Conservation (phyloP, 1,139 yeast genomes). For the Casaregolazyma lundiana region DNA sequence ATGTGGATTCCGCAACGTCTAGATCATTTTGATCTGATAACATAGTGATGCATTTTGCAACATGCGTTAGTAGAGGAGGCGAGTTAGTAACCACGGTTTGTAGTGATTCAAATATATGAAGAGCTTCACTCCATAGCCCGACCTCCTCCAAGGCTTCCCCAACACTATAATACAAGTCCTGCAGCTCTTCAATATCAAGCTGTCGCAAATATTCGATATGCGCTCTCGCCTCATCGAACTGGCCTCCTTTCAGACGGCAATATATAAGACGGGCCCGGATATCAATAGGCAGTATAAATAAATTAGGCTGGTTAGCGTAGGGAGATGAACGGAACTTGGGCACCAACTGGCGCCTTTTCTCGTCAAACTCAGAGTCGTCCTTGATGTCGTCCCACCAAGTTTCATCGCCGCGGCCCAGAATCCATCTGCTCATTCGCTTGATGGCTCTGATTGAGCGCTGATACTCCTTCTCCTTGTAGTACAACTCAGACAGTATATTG, state of each 20-base stretch:
- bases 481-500: slow-evolving; percentile 76
- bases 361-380: slow-evolving; percentile 75
- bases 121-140: slow-evolving; percentile 68
- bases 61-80: slow-evolving; percentile 35
- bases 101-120: slow-evolving; percentile 47
- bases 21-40: slow-evolving; percentile 63
- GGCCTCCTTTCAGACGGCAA: slow-evolving; percentile 60
- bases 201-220: slow-evolving; percentile 61
- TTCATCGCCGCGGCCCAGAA: slow-evolving; percentile 66
- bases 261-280: slow-evolving; percentile 76
- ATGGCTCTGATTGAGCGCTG: slow-evolving; percentile 58
- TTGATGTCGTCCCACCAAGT: slow-evolving; percentile 75
- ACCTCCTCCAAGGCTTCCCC: slow-evolving; percentile 68
- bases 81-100: slow-evolving; percentile 7
- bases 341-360: slow-evolving; percentile 47
- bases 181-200: slow-evolving; percentile 55
- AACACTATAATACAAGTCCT: slow-evolving; percentile 72
- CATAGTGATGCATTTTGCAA: slow-evolving; percentile 60
- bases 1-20: slow-evolving; percentile 64
- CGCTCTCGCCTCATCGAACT: slow-evolving; percentile 42
- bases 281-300: slow-evolving; percentile 67
- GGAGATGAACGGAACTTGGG: slow-evolving; percentile 18
- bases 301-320: slow-evolving; percentile 16
- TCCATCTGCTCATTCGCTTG: slow-evolving; percentile 76
- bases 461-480: slow-evolving; percentile 63